Percentiles rank a stretch among this genome's conserved stretches.
phyloP scores from a whole-genome alignment of 2,329 filamentous ascomycete genomes.

The Penicillium concentricum region DNA sequence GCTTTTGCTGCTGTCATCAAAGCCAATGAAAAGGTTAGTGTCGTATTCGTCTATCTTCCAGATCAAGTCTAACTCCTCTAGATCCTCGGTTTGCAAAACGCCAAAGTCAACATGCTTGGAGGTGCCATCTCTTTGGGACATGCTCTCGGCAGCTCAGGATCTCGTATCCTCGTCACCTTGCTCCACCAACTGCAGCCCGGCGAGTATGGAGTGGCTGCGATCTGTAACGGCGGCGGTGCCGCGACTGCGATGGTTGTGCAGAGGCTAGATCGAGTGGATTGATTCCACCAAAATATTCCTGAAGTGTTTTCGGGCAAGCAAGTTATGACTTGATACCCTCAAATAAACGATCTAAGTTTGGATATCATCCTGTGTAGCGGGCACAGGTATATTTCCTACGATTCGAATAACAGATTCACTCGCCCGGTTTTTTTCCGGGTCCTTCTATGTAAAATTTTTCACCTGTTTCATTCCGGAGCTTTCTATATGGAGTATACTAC shows the following conservation, averaged over 20 bases:
- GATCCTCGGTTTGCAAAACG: constrained; percentile 77
- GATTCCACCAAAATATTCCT: constrained; percentile 7
- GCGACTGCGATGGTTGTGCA: constrained; percentile 91
- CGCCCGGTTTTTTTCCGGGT: not conserved
- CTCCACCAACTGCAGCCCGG: constrained; percentile 88
- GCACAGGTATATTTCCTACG: not conserved
- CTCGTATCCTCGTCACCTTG: constrained; percentile 83
- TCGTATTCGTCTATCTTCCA: not conserved
- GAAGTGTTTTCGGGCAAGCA: not conserved
- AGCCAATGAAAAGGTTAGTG: constrained; percentile 77
- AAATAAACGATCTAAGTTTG: not conserved
- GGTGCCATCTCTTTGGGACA: constrained; percentile 92
- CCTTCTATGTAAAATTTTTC: not conserved
- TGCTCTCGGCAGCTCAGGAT: constrained; percentile 88
- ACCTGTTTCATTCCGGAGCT: not conserved
- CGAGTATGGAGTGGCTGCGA: constrained; percentile 92
- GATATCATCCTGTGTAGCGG: not conserved
- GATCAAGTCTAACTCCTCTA: constrained; percentile 31
- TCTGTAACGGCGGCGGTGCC: constrained; percentile 94
- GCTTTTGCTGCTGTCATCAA: constrained; percentile 95
- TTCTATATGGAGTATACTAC: not conserved
- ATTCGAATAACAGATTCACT: not conserved
- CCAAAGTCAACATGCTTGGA: constrained; percentile 81
- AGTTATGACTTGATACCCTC: constrained; percentile 14
- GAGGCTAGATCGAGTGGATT: constrained; percentile 60